Evolutionary conservation across 192 early-diverging fungal genomes (phyloP), one percentile per base, ranked within the genome.

Genomic region (Umbelopsis sp.): DNA sequence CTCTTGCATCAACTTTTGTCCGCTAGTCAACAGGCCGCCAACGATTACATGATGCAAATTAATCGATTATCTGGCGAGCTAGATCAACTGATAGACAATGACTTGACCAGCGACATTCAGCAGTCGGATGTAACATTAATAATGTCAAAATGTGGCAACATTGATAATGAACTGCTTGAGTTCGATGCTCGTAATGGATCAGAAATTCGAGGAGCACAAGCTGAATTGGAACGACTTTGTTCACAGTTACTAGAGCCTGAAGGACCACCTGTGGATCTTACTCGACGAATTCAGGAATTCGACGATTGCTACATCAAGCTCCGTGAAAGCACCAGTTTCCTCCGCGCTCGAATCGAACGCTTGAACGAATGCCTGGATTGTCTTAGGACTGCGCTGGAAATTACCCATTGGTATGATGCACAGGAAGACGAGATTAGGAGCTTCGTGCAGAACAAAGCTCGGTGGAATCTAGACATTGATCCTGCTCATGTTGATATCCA

Each of bases 391-490:
- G 56, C 29, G n/a, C 29, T 12, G 0, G 26, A 11, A 0, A 62
- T 20, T n/a, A 4, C 2, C 5, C 7, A 6, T 22, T 70, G 68
- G 68, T 70, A 41, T 25, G 9, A 50, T 2, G 29, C 24, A 0
- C 34, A 36, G 7, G 68, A 70, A 21, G 38, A 31, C 47, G 52
- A 31, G 16, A n/a, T 70, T n/a, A 17, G 44, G 17, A 53, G 5
- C 1, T 70, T 70, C 22, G n/a, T 70, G 2, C 36, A 32, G 7
- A 25, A 32, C 26, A 52, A 25, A 16, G 68, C 68, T 14, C 68
- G 68, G n/a, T 70, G 68, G 68, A 70, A 50, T 32, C 47, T 45
- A 12, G 68, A 29, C 20, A 62, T 36, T 20, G 16, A 20, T 20
- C 26, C 56, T 14, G 56, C 31, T 34, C 31, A 62, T 4, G 56